These are phyloP conservation scores for Hygrocybe punicea DNA, from an alignment of 768 basidiomycete species.

Conservation along the genomic window DNA sequence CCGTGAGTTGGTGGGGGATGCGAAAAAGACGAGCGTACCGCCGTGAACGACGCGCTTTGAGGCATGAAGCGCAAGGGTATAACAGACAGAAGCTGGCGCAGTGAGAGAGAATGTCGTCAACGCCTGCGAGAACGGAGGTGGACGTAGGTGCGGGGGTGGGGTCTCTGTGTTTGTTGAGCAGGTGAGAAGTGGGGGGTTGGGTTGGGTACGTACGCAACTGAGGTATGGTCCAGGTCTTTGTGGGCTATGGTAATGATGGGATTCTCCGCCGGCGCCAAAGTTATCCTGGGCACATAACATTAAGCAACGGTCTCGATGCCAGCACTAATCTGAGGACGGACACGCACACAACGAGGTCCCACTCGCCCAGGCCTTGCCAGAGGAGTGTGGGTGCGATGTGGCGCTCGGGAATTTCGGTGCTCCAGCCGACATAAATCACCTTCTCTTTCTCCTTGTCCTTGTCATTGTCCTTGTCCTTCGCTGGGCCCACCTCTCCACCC, in stretches of 20 bases:
- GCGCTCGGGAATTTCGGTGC: slow-evolving; percentile 53
- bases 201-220: not conserved
- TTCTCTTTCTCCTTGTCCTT: slow-evolving; percentile 13
- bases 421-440: slow-evolving; percentile 43
- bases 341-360: slow-evolving; percentile 61
- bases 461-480: slow-evolving; percentile 17
- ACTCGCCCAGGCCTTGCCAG: slow-evolving; percentile 53
- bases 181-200: not conserved
- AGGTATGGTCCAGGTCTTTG: not conserved
- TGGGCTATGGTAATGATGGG: not conserved
- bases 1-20: too few relatives aligned
- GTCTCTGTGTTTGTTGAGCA: not conserved
- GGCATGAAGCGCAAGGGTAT: slow-evolving; percentile 56
- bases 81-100: slow-evolving; percentile 55
- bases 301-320: not conserved
- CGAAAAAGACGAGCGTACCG: too few relatives aligned
- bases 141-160: not conserved
- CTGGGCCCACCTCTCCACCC: slow-evolving; percentile 29
- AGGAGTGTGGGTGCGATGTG: slow-evolving; percentile 56
- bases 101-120: slow-evolving; percentile 57
- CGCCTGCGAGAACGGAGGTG: slow-evolving; percentile 51
- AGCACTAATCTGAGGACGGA: not conserved
- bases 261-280: not conserved
- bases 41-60: slow-evolving; percentile 27
- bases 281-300: not conserved